These are phyloP conservation scores for Rhododendron kiyosumense DNA, from an alignment of 148 eudicot species.

Conservation along the genomic window DNA sequence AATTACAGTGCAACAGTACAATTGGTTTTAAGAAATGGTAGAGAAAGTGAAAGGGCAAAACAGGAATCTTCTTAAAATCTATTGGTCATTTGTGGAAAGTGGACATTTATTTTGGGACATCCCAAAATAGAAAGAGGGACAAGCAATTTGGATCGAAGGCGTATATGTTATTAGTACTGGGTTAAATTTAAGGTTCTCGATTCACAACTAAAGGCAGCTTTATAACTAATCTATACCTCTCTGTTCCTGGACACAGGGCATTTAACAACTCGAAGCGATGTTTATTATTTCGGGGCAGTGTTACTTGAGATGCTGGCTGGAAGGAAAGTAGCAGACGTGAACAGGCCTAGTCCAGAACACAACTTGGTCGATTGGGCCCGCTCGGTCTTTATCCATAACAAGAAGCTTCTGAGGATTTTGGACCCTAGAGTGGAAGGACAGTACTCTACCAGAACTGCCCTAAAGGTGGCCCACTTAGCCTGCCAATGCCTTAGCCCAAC, in stretches of 20 bases:
- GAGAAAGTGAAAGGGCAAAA: too few species aligned
- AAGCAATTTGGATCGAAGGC: not conserved
- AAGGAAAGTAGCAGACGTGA: slow-evolving; percentile 64
- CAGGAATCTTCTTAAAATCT: too few species aligned
- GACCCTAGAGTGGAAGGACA: slow-evolving; percentile 81
- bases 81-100: too few species aligned
- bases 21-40: too few species aligned
- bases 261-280: slow-evolving; percentile 77
- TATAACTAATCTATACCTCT: not conserved
- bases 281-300: slow-evolving; percentile 80
- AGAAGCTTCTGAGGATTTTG: slow-evolving; percentile 55
- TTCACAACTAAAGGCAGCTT: not conserved
- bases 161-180: not conserved
- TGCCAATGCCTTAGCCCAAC: slow-evolving; percentile 78
- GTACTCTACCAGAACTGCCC: slow-evolving; percentile 47
- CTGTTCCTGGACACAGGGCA: slow-evolving; percentile 48
- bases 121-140: too few species aligned
- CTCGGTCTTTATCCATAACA: slow-evolving; percentile 42
- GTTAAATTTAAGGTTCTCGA: too few species aligned
- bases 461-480: slow-evolving; percentile 66
- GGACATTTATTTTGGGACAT: too few species aligned
- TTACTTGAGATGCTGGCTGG: slow-evolving; percentile 84
- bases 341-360: slow-evolving; percentile 22
- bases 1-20: too few species aligned
- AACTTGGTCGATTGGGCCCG: too few species aligned